Percentiles rank a stretch among this genome's conserved stretches.
Evolutionary conservation across 768 basidiomycete species (phyloP).

Genomic region (Crassisporium funariophilum): DNA sequence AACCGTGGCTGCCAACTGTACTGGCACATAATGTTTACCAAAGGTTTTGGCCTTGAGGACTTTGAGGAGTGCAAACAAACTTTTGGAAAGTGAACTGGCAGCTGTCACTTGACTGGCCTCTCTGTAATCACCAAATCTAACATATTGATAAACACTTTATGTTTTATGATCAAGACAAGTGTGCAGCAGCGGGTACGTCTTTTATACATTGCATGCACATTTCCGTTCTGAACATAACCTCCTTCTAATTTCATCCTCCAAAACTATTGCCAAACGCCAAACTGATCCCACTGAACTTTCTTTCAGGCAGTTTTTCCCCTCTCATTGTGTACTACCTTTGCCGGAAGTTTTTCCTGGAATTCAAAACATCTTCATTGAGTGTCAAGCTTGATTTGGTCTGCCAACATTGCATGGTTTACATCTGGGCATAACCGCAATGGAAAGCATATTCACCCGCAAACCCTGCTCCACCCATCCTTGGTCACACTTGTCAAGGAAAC

Average conservation of each 20-base stretch:
- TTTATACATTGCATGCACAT: not conserved
- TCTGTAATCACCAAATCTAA: slow-evolving; percentile 25
- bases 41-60: slow-evolving; percentile 32
- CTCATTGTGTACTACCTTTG: not conserved
- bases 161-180: slow-evolving; percentile 22
- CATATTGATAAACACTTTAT: slow-evolving; percentile 23
- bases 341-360: not conserved
- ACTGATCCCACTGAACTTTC: not conserved
- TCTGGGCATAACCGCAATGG: not conserved
- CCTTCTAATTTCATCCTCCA: slow-evolving; percentile 6
- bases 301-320: not conserved
- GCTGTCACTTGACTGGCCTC: slow-evolving; percentile 15
- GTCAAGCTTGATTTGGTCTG: not conserved
- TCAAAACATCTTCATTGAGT: not conserved
- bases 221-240: too few species aligned
- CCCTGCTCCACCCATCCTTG: not conserved
- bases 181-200: slow-evolving; percentile 13
- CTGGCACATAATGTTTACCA: slow-evolving; percentile 21
- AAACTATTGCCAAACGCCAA: slow-evolving; percentile 9
- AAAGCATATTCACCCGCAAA: not conserved
- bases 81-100: slow-evolving; percentile 28
- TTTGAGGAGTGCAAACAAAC: slow-evolving; percentile 29
- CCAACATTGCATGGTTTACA: not conserved
- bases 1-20: slow-evolving; percentile 27
- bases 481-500: not conserved